Conservation (phyloP, 1,284 basidiomycete species). For the Malassezia obtusa region DNA sequence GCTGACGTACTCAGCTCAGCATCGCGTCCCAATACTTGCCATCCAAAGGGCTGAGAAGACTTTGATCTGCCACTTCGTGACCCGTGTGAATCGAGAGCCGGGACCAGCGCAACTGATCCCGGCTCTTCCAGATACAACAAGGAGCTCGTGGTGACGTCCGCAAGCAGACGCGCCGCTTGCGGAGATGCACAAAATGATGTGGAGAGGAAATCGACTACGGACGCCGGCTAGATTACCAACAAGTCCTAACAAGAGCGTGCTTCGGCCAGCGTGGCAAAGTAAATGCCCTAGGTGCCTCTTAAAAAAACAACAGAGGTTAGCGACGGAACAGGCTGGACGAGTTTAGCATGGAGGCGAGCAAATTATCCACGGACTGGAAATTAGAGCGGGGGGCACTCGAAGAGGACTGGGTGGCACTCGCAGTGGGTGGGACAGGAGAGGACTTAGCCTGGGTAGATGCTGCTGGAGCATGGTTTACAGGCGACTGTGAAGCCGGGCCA, state of each 20-base stretch:
- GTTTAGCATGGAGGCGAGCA: slow-evolving; percentile 9
- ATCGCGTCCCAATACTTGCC: slow-evolving; percentile 6
- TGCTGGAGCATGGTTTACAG: too few relatives aligned
- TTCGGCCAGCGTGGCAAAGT: neutral
- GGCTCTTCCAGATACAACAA: slow-evolving; percentile 6
- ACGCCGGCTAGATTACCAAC: too few relatives aligned
- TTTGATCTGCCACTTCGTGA: neutral
- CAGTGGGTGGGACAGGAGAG: too few relatives aligned
- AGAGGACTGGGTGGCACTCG: too few relatives aligned
- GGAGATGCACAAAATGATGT: neutral
- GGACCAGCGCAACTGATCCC: slow-evolving; percentile 8
- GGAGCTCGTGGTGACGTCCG: slow-evolving; percentile 5
- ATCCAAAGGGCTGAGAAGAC: too few relatives aligned
- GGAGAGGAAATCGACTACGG: neutral
- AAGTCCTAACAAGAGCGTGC: too few relatives aligned
- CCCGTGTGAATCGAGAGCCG: neutral
- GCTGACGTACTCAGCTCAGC: neutral
- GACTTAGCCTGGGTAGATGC: too few relatives aligned
- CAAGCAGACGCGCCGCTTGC: too few relatives aligned
- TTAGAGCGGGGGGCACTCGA: neutral
- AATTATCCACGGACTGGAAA: slow-evolving; percentile 13
- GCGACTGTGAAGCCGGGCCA: too few relatives aligned
- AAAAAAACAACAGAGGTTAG: neutral
- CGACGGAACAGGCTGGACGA: neutral
- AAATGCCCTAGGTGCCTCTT: neutral